Evolutionary conservation across 345 rosid genomes (phyloP).

Genomic region (Populus ilicifolia): DNA sequence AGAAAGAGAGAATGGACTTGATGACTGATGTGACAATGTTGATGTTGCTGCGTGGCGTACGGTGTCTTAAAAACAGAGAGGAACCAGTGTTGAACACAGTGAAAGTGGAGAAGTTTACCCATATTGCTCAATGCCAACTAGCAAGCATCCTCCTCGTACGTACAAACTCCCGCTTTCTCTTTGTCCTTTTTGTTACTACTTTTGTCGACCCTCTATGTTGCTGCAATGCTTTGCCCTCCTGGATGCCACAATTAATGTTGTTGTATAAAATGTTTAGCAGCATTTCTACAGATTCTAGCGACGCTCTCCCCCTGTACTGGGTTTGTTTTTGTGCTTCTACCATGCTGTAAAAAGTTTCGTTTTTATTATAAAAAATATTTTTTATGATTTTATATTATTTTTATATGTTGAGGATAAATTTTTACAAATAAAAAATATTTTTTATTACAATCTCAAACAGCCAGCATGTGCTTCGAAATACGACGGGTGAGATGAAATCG

Average conservation of each 20-base stretch:
- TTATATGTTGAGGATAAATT: too few relatives aligned
- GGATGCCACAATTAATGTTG: neutral
- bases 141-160: conserved; percentile 17
- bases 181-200: neutral
- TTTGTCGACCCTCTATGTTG: neutral
- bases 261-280: neutral
- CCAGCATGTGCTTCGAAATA: too few relatives aligned
- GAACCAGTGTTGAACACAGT: conserved; percentile 29
- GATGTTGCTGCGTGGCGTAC: conserved; percentile 14
- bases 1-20: neutral
- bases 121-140: neutral
- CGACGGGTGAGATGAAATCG: too few relatives aligned
- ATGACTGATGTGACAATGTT: conserved; percentile 18
- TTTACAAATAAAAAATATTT: too few relatives aligned
- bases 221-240: neutral
- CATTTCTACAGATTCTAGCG: neutral
- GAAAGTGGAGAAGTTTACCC: conserved; percentile 21
- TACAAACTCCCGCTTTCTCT: neutral
- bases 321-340: too few relatives aligned
- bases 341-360: too few relatives aligned
- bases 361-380: too few relatives aligned
- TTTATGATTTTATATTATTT: too few relatives aligned
- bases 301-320: too few relatives aligned
- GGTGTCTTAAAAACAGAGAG: neutral
- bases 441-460: too few relatives aligned